Base-by-base conservation (phyloP, 2,329 filamentous ascomycete species). In the Paecilomyces formosus region DNA sequence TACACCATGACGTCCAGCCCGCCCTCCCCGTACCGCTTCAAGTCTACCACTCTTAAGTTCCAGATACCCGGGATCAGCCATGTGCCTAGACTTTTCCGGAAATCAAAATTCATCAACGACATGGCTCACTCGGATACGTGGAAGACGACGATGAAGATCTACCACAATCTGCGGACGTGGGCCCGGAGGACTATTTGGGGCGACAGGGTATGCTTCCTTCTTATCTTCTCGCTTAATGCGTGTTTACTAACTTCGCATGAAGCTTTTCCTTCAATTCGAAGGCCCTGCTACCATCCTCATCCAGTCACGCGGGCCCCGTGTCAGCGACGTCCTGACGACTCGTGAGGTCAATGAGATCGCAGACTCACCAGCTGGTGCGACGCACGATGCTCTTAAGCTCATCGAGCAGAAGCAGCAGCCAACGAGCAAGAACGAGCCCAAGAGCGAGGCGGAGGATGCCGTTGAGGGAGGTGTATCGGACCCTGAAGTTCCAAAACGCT, bases 261-360 rank as follows among this genome's bases (percentile, higher is more conserved):
- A 85, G 75, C 80, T 97, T 26, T 97, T 97, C 75, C 79, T 99
- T 31, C 89, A 90, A 69, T 97, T 99, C 71, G 84, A 87, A 58
- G 94, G 94, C 0, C 94, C 94, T 1, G 85, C 84, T 5, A 97
- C 89, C 1, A 84, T 99, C 54, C 81, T 97, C 51, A 79, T 99
- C 67, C 95, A 96, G 63, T 95, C 91, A 56, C 85, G 93, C n/a
- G 92, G 87, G 13, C 85, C 90, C 22, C 82, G 88, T 15, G 78
- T 96, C 51, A 86, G 85, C 56, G 93, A 99, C 63, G 84, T 89
- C 2, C 79, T 99, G 63, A 90, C 87, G 3, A 80, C 82, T 28
- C 83, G 87, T 55, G 88, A 99, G 64, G 84, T 97, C 58, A 92
- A 96, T 65, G 94, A 97, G 76, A 89, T 97, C 61, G 93, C 93